Evolutionary conservation across 257 asterid species (phyloP).

Genomic region (Petunia axillaris): DNA sequence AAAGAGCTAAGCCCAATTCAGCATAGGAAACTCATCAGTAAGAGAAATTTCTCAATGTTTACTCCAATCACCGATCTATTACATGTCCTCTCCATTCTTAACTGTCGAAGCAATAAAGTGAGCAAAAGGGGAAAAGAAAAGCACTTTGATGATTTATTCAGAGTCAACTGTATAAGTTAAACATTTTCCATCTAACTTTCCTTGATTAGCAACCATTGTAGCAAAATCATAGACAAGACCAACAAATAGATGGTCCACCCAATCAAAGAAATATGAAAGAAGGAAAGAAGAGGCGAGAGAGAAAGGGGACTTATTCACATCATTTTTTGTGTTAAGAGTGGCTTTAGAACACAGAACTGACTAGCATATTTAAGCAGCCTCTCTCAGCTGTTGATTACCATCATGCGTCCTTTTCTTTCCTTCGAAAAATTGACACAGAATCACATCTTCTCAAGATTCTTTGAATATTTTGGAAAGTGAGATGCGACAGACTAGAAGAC

Average conservation of each 20-base stretch:
- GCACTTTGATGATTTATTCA: neutral
- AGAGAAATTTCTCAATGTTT: neutral
- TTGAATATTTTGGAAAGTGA: neutral
- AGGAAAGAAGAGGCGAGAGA: neutral
- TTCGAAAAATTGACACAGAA: neutral
- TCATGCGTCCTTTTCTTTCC: neutral
- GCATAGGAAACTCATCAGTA: neutral
- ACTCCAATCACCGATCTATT: neutral
- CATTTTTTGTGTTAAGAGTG: neutral
- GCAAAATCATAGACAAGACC: neutral
- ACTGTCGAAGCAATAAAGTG: neutral
- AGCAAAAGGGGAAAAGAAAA: neutral
- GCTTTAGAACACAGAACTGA: neutral
- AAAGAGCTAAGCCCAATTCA: neutral
- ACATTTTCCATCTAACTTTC: neutral
- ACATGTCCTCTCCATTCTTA: neutral
- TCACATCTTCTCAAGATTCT: neutral
- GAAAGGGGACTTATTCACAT: neutral
- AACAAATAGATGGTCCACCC: neutral
- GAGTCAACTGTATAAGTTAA: neutral
- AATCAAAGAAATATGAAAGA: neutral
- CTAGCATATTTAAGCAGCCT: neutral
- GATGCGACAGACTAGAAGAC: neutral
- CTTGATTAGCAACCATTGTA: neutral
- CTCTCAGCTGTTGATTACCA: neutral